Base-by-base conservation (phyloP, 108 stramenopile genomes). In the Cylindrotheca fusiformis region DNA sequence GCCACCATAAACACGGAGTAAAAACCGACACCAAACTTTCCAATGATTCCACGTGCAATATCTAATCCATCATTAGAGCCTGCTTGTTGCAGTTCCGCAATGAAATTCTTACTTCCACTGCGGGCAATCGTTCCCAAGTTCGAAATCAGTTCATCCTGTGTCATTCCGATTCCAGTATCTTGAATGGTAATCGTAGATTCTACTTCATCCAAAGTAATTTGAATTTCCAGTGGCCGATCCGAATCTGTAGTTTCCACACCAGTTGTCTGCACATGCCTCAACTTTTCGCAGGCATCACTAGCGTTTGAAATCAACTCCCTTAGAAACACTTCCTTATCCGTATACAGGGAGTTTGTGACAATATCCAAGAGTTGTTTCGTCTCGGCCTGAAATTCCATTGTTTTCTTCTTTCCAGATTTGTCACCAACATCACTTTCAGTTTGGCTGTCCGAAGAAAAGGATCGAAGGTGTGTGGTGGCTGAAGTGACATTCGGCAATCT, bases 61-160 rank as follows among this genome's bases (percentile, higher is more conserved):
- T 79, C 78, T 4, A 73, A 53, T 0, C 79, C 79, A 52, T 71
- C 73, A 2, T 54, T 48, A 21, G 76, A 77, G 54, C 54, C 67
- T 0, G 67, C 47, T 32, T 66, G 67, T 48, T 86, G 76, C 8
- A 82, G 57, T 48, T 87, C 65, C 24, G 90, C 69, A 65, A 96
- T 80, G 67, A 98, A 98, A 27, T 93, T 87, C 74, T 91, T 93
- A 45, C 93, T 94, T 52, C 99, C 99, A 19, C 78, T 81, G 20
- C 93, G 85, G 0, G 99, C 99, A 78, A 99, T 99, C 4, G 99
- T 99, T 25, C 99, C 99, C 41, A 99, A 67, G 58, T 99, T 97
- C 57, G 45, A 29, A 48, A 88, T 66, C 70, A 99, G 83, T 67
- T 98, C 97, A 10, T 92, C 80, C 24, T 60, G 54, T 5, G 88